Percentiles rank a stretch among this genome's conserved stretches.
Evolutionary conservation across 345 rosid genomes (phyloP).

Genomic region (Sonneratia alba): DNA sequence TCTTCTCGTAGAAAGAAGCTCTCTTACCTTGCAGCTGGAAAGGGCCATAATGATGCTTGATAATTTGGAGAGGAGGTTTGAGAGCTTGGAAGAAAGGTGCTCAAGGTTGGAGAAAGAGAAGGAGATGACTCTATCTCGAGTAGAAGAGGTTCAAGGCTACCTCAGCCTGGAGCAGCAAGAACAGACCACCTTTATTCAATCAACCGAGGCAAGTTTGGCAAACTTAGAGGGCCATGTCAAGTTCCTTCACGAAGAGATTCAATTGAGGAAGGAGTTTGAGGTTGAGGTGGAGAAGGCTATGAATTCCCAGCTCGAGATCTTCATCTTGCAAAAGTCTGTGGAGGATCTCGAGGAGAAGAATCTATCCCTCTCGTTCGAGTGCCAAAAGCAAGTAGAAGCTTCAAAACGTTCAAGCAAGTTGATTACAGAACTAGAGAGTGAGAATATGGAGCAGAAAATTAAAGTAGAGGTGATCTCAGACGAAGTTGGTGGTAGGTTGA

Average conservation of each 20-base stretch:
- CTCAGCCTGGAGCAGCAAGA: slow-evolving; percentile 56
- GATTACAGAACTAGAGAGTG: slow-evolving; percentile 64
- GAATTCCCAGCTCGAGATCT: slow-evolving; percentile 70
- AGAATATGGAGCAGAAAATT: slow-evolving; percentile 70
- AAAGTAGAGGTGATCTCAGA: slow-evolving; percentile 60
- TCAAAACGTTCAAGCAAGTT: slow-evolving; percentile 58
- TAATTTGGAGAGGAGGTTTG: slow-evolving; percentile 54
- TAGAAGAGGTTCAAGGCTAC: slow-evolving; percentile 49
- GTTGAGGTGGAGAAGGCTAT: slow-evolving; percentile 84
- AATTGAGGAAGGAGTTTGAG: slow-evolving; percentile 65
- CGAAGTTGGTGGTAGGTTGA: slow-evolving; percentile 55
- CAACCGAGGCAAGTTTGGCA: slow-evolving; percentile 52
- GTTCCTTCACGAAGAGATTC: slow-evolving; percentile 59
- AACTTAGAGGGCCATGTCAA: slow-evolving; percentile 58
- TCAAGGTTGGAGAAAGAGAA: slow-evolving; percentile 60
- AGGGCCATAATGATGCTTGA: slow-evolving; percentile 46
- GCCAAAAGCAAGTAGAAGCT: slow-evolving; percentile 61
- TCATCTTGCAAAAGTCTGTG: slow-evolving; percentile 57
- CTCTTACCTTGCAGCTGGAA: slow-evolving; percentile 48
- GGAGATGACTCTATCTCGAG: slow-evolving; percentile 44
- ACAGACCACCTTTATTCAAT: slow-evolving; percentile 34
- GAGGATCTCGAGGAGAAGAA: slow-evolving; percentile 71
- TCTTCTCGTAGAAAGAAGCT: slow-evolving; percentile 43
- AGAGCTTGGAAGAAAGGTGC: slow-evolving; percentile 53
- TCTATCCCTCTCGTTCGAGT: slow-evolving; percentile 52